These are phyloP conservation scores for Aegle marmelos DNA, from an alignment of 345 rosid genomes.

Conservation along the genomic window DNA sequence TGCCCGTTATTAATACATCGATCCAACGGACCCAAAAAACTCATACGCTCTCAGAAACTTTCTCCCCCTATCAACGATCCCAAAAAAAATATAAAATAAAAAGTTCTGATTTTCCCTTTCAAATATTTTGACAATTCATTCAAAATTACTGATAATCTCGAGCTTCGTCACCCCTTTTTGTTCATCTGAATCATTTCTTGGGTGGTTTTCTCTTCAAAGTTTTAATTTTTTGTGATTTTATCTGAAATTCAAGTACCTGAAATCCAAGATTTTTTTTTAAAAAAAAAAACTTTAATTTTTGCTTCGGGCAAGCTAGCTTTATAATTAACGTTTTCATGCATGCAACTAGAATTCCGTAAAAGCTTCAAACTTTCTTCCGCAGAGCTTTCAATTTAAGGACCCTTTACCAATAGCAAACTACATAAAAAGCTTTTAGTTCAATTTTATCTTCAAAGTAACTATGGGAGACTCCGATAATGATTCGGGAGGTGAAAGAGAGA, in stretches of 20 bases:
- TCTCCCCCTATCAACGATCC: not conserved
- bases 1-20: not conserved
- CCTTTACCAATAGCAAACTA: too few species aligned
- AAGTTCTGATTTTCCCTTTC: not conserved
- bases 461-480: slow-evolving; percentile 79
- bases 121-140: not conserved
- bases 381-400: too few species aligned
- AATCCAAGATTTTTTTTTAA: too few species aligned
- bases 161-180: not conserved
- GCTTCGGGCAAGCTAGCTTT: too few species aligned
- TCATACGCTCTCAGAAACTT: not conserved
- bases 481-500: slow-evolving; percentile 47
- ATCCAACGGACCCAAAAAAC: slow-evolving; percentile 20
- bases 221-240: not conserved
- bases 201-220: not conserved
- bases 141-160: not conserved
- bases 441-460: not conserved
- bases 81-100: not conserved
- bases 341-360: too few species aligned
- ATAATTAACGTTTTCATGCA: too few species aligned
- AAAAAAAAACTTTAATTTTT: too few species aligned
- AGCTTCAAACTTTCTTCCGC: too few species aligned
- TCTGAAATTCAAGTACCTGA: not conserved
- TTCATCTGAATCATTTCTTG: not conserved
- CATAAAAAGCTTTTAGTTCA: too few species aligned